A percentile compares a stretch with the other conserved stretches of the same genome.
Conservation (phyloP, 176 grass and related monocot species). For the Eragrostis nindensis region DNA sequence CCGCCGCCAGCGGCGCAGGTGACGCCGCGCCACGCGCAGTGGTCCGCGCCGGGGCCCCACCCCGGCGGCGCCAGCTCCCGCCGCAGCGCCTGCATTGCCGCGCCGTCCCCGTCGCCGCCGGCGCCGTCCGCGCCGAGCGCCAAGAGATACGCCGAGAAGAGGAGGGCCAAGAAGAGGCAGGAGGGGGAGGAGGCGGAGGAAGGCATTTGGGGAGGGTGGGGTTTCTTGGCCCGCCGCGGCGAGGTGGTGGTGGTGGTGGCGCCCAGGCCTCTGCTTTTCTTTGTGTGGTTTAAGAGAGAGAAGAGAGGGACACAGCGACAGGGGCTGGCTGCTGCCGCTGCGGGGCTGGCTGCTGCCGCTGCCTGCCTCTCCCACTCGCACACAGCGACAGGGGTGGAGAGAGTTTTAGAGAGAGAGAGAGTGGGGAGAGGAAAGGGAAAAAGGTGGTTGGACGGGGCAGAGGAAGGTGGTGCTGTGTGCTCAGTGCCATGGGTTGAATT, state of each 20-base stretch:
- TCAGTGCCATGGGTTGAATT: constrained; percentile 1
- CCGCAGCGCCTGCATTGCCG: constrained; percentile 68
- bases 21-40: constrained; percentile 85
- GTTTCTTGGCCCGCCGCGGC: not conserved
- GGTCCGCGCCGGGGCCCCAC: constrained; percentile 46
- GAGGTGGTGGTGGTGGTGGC: constrained; percentile 3
- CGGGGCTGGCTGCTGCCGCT: too few relatives aligned
- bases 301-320: constrained; percentile 5
- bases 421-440: not conserved
- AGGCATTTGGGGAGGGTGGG: constrained; percentile 29
- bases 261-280: constrained; percentile 34
- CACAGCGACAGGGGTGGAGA: not conserved
- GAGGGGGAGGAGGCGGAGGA: not conserved
- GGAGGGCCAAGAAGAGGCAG: constrained; percentile 15
- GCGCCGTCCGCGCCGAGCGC: not conserved
- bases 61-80: constrained; percentile 58
- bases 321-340: not conserved
- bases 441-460: constrained; percentile 6
- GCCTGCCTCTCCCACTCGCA: constrained; percentile 3
- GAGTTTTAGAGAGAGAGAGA: not conserved
- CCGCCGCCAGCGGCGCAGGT: constrained; percentile 47
- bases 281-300: constrained; percentile 21
- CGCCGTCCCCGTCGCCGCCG: constrained; percentile 27
- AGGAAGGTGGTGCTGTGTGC: constrained; percentile 5
- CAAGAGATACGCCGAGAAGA: constrained; percentile 7